Base-by-base conservation (phyloP, 1,284 basidiomycete species). In the Taiwanofungus camphoratus region DNA sequence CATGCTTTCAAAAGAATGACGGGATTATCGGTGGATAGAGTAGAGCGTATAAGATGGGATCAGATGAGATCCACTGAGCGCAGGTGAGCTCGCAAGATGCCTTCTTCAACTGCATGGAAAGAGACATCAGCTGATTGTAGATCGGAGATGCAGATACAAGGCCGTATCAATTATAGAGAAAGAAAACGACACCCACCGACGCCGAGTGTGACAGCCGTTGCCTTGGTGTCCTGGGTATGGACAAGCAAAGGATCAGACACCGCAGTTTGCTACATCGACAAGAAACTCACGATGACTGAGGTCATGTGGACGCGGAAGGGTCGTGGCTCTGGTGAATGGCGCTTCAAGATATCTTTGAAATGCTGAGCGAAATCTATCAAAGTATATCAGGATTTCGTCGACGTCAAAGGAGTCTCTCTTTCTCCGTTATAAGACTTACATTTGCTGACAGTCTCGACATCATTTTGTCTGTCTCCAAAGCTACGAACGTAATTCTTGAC, bases 231-330 rank as follows among this genome's bases (percentile, higher is more conserved):
- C 82, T 85, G 50, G n/a, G n/a, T n/a, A n/a, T 40, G 37, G 13
- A 16, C 42, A 38, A 44, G 44, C 23, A 7, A 15, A 20, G 26
- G 9, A 48, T 37, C 4, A 29, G 42, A 8, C 22, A 7, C 41
- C 23, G 51, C 35, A 37, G 32, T 32, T 16, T 11, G 16, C 6
- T 31, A 21, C 13, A 31, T 13, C 22, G 33, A 32, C 38, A 39
- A 30, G 39, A 5, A 33, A 68, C 76, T 53, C 53, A 84, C 82
- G 44, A 85, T 74, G 38, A 87, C 82, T 42, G 84, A 82, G 26
- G 85, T 88, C 35, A 83, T 70, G 66, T 87, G 80, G 37, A 79
- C 72, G 52, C 78, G 82, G 58, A 86, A 85, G 0, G 76, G 73
- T 5, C 85, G 72, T 33, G 74, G 71, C 30, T 77, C 68, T 4